A percentile compares a stretch with the other conserved stretches of the same genome.
Evolutionary conservation across 2,329 filamentous ascomycete genomes (phyloP).

Genomic region (Penicillium sp.): DNA sequence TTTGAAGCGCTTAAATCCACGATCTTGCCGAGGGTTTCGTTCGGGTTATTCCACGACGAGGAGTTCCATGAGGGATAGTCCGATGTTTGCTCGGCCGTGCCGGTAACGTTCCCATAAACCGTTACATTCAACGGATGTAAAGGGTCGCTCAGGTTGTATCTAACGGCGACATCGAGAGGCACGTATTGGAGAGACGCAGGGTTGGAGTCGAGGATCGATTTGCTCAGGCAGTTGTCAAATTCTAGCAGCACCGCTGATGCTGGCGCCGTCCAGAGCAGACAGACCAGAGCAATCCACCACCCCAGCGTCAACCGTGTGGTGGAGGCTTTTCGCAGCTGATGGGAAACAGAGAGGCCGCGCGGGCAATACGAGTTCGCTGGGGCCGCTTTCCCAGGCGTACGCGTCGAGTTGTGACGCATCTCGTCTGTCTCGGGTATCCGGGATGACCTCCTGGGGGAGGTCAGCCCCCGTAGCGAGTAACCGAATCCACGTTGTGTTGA

Average conservation of each 20-base stretch:
- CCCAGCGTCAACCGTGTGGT: slow-evolving; percentile 18
- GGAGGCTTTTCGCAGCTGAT: slow-evolving; percentile 22
- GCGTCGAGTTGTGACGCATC: slow-evolving; percentile 32
- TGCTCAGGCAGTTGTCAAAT: slow-evolving; percentile 78
- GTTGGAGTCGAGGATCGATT: slow-evolving; percentile 57
- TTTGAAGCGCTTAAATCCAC: slow-evolving; percentile 57
- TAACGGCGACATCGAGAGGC: slow-evolving; percentile 70
- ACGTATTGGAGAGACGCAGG: slow-evolving; percentile 73
- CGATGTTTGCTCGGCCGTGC: slow-evolving; percentile 54
- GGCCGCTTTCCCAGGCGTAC: slow-evolving; percentile 7
- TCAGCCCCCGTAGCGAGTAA: slow-evolving; percentile 37
- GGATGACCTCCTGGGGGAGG: slow-evolving; percentile 43
- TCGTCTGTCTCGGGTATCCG: slow-evolving; percentile 27
- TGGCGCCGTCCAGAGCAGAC: slow-evolving; percentile 36
- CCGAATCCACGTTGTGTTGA: slow-evolving; percentile 39
- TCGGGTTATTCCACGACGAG: slow-evolving; percentile 61
- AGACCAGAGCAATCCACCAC: slow-evolving; percentile 22
- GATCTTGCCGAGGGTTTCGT: slow-evolving; percentile 73
- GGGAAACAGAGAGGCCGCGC: neutral
- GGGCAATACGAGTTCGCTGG: neutral
- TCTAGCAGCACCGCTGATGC: slow-evolving; percentile 65
- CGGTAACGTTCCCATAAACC: slow-evolving; percentile 88
- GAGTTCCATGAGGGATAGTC: slow-evolving; percentile 60
- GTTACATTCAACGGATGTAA: slow-evolving; percentile 70
- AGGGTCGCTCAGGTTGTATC: slow-evolving; percentile 62